Base-by-base conservation (phyloP, 139 green algal species). In the Tetratostichococcus sp. region DNA sequence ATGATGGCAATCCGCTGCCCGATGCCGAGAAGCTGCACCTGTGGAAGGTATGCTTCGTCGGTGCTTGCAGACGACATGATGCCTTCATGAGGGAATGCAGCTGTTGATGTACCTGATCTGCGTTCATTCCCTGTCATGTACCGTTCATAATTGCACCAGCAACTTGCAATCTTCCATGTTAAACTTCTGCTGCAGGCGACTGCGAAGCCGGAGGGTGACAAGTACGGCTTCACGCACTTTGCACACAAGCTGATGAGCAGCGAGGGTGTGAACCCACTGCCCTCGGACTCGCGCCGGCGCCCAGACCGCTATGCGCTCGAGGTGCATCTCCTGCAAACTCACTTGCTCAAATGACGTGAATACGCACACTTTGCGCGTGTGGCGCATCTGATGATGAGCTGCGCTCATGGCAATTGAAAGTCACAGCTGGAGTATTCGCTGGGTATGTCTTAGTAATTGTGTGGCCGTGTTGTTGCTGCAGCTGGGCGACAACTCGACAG, bases 191-290 rank as follows among this genome's bases (percentile, higher is more conserved):
- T 71, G 43, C 83, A 88, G 43, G 91, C 88, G 78, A 73, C 65
- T 5, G 75, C 80, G 23, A 92, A 92, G 86, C 94, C 94, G 19
- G 77, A 82, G 65, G 86, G 83, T 34, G 93, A 97, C 84, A 90
- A 93, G 75, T 98, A 97, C 81, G 81, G 82, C 57, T 95, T 96
- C 85, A 98, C 92, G 21, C 39, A 89, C 68, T 98, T 97, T 80
- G 93, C 94, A 2, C 88, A 91, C 79, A 81, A 84, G 69, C 83
- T 97, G 30, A 97, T 94, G 82, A 86, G 67, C 58, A 80, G 77
- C 39, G 80, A 86, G 42, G 80, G 77, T n/a, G 50, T 81, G 43
- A 81, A 79, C 35, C 90, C 91, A 5, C 77, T 97, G 81, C 79
- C 87, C 59, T 94, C 88, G 26, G 93, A 97, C 82, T 90, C 83